Evolutionary conservation across 2,329 filamentous ascomycete genomes (phyloP), one percentile per base, ranked within the genome.

Genomic region (Arthroderma sp.): DNA sequence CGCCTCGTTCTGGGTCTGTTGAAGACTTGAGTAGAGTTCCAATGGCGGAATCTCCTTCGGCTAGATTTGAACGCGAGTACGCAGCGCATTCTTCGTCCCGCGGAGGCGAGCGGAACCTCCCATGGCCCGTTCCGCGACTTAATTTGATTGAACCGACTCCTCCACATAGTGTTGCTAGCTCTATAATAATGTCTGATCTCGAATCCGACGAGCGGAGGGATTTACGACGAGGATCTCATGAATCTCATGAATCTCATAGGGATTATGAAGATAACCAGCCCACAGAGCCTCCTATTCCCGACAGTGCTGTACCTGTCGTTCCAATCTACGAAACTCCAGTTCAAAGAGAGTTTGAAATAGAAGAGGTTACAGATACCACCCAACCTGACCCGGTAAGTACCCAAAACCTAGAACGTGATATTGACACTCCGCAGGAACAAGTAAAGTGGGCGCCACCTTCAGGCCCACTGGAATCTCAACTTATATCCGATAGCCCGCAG

Each of bases 81-180:
- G 30, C 32, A 8, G 15, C 29, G 15, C 6, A 6, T 28, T 7
- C 8, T 8, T 10, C 15, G 15, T 8, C 8, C 22, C 41, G 32
- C 15, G 51, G 48, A 28, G 47, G 30, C 6, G 11, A 36, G n/a
- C n/a, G 11, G 15, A 33, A 49, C 37, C 50, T 64, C 6, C 66
- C 65, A 10, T 72, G 66, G 61, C 58, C 62, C 11, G 69, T 78
- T 15, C 75, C 75, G 7, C 59, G 55, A n/a, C 62, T 80, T 10
- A 74, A 72, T 37, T 60, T 78, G 27, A 75, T 77, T 43, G 68
- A 73, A 39, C 72, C 76, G 2, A 79, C 75, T 5, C 76, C 76
- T 15, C 71, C 72, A 6, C 68, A 66, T 15, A 75, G 72, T 48
- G 53, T 60, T 46, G 66, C 63, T 27, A 59, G 61, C 7, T 66